phyloP scores from a whole-genome alignment of 2,329 filamentous ascomycete genomes.

The Colletotrichum eleusines region DNA sequence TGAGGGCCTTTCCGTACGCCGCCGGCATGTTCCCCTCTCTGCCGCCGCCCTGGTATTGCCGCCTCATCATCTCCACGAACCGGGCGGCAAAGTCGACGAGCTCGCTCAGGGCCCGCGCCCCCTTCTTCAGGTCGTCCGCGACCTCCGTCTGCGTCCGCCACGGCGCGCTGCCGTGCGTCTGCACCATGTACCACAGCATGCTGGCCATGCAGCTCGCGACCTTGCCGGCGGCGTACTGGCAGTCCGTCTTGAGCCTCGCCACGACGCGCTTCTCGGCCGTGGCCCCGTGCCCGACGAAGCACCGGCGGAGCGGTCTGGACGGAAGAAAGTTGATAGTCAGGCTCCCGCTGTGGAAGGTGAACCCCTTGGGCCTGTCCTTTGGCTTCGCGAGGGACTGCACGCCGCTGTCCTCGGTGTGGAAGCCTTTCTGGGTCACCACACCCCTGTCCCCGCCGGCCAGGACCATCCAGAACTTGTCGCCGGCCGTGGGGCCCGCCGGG shows the following conservation, averaged over 20 bases:
- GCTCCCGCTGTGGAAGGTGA: background rate
- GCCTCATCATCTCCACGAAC: constrained; percentile 19
- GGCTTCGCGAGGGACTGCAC: background rate
- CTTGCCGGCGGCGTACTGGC: background rate
- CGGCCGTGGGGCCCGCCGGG: constrained; percentile 15
- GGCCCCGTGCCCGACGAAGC: constrained; percentile 5
- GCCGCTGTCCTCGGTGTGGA: background rate
- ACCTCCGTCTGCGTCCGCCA: background rate
- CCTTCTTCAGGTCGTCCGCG: background rate
- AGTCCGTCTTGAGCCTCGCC: background rate
- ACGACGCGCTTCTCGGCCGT: constrained; percentile 12
- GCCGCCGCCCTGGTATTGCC: background rate
- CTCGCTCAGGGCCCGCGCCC: background rate
- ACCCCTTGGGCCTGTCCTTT: background rate
- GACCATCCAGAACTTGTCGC: constrained; percentile 17
- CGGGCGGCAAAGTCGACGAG: constrained; percentile 8
- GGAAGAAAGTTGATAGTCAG: constrained; percentile 4
- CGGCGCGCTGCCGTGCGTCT: background rate
- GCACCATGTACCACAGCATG: constrained; percentile 7
- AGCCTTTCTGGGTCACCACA: background rate
- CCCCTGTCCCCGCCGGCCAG: constrained; percentile 3
- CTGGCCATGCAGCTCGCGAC: constrained; percentile 20
- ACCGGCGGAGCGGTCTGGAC: background rate
- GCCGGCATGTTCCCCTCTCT: background rate
- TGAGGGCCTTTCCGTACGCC: constrained; percentile 6